Base-by-base conservation (phyloP, 2,329 filamentous ascomycete genomes). In the Fusarium sp. region DNA sequence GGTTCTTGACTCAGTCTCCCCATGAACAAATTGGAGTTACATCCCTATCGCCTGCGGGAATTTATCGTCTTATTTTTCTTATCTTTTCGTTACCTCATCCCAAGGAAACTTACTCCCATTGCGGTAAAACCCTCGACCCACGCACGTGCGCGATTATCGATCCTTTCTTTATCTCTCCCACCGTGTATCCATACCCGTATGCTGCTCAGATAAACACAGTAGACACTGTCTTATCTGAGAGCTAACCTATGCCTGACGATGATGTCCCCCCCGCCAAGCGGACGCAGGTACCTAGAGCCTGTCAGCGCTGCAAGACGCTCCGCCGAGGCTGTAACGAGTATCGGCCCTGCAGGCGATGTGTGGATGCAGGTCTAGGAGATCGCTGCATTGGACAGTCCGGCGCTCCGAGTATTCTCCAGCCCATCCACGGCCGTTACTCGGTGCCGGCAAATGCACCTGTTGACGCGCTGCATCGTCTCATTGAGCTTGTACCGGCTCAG, bases 261-360 rank as follows among this genome's bases (percentile, higher is more conserved):
- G 72, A 54, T 35, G 39, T 42, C 39, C 61, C 74, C 13, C 75
- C 75, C 20, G 63, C 74, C 53, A 85, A 85, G 73, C 79, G 84
- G 28, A 77, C 79, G 26, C 84, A 85, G 66, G 85, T 86, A 13
- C 83, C 84, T 14, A 78, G 83, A 35, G 85, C 85, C 13, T 86
- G 85, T 62, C 80, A 81, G 36, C 79, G 85, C 28, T 86, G 85
- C 77, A 84, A 84, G 69, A 79, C 78, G 24, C 79, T 85, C 18
- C 82, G 84, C 36, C 80, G 84, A 38, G 84, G 84, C 2, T 86
- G 85, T 73, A 85, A 82, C 75, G 84, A 86, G 73, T 82, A 80
- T 55, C 78, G 85, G 48, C 85, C 85, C 17, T 86, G 85, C 75
- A 80, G 80, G 59, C 77, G 85, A 58, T 86, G 85, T 75, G 71